Base-by-base conservation (phyloP, 1,284 basidiomycete species). In the Stereum hirsutum region DNA sequence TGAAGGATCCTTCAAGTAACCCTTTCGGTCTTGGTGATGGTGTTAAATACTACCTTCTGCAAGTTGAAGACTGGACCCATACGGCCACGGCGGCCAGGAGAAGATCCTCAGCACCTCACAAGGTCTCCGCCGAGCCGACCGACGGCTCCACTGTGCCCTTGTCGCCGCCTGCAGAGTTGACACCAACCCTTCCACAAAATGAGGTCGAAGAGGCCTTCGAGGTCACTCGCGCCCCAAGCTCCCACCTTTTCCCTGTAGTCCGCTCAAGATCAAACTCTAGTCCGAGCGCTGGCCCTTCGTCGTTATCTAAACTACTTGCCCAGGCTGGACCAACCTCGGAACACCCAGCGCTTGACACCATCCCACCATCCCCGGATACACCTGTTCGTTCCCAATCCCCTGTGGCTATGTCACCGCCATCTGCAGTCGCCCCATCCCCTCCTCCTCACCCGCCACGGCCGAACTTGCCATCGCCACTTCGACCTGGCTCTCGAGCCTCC, bases 21-120 rank as follows among this genome's bases (percentile, higher is more conserved):
- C 78, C 83, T 17, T 88, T 85, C 58, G 80, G 88, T 6, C 73
- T 97, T 2, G 84, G 89, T 1, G 88, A 93, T 52, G 92, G 92
- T 10, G 78, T 94, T 45, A 90, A 92, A 54, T 97, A 91, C 57
- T 93, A 89, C 61, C 83, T 92, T 74, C 78, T 96, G 14, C 86
- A 94, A 57, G 91, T 94, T 5, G 93, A 96, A 58, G 89, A 91
- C 54, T 93, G 89, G 83, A 89, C 84, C 2, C 87, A 87, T 52
- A 78, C 81, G 2, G 72, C 68, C 41, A 69, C 72, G 27, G 75
- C 75, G 46, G 83, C 81, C 57, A 75, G 78, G 34, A 69, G 74
- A 44, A 58, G n/a, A 5, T n/a, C 11, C 33, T 12, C 64, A 24
- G 70, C 69, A n/a, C 66, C 68, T 7, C 71, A 68, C 51, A 81